These are phyloP conservation scores for Stentor coeruleus DNA, from an alignment of 73 alveolate species.

Conservation along the genomic window DNA sequence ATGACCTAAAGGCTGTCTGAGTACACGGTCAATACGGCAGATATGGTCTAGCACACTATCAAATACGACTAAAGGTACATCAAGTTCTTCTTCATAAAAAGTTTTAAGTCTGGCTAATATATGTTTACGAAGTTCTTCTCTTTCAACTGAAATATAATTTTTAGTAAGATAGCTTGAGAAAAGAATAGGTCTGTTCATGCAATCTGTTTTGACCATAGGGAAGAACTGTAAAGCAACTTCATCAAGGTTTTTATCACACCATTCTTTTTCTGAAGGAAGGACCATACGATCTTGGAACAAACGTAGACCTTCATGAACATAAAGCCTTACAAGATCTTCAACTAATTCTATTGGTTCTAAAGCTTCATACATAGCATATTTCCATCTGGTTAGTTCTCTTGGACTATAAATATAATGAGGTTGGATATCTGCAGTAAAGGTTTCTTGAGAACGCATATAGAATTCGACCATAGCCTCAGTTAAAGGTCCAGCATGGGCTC, in stretches of 20 bases:
- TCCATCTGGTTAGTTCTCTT: slow-evolving; percentile 94
- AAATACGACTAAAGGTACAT: slow-evolving; percentile 96
- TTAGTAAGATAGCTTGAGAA: slow-evolving; percentile 81
- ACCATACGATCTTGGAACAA: slow-evolving; percentile 98
- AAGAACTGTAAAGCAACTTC: slow-evolving; percentile 78
- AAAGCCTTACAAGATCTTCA: slow-evolving; percentile 89
- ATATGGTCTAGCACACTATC: slow-evolving; percentile 98
- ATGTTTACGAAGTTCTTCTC: slow-evolving; percentile 88
- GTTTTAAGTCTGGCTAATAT: slow-evolving; percentile 78
- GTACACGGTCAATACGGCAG: slow-evolving; percentile 97
- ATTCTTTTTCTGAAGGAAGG: slow-evolving; percentile 87
- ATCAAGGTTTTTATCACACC: slow-evolving; percentile 93
- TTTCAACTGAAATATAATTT: slow-evolving; percentile 79
- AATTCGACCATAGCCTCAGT: slow-evolving; percentile 99
- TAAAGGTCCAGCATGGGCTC: slow-evolving; percentile 71
- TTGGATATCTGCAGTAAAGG: slow-evolving; percentile 96
- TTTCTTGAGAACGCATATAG: slow-evolving; percentile 88
- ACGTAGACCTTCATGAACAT: slow-evolving; percentile 96
- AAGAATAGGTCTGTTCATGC: slow-evolving; percentile 89
- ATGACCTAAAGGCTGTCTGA: slow-evolving; percentile 98
- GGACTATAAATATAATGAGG: slow-evolving; percentile 99
- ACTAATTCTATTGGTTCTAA: slow-evolving; percentile 60
- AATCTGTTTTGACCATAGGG: slow-evolving; percentile 64
- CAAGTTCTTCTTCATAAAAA: slow-evolving; percentile 98
- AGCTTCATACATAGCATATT: slow-evolving; percentile 72